Percentiles rank a stretch among this genome's conserved stretches.
phyloP scores from a whole-genome alignment of 208 protist genomes.

The Herpetomonas samuelpessoai region DNA sequence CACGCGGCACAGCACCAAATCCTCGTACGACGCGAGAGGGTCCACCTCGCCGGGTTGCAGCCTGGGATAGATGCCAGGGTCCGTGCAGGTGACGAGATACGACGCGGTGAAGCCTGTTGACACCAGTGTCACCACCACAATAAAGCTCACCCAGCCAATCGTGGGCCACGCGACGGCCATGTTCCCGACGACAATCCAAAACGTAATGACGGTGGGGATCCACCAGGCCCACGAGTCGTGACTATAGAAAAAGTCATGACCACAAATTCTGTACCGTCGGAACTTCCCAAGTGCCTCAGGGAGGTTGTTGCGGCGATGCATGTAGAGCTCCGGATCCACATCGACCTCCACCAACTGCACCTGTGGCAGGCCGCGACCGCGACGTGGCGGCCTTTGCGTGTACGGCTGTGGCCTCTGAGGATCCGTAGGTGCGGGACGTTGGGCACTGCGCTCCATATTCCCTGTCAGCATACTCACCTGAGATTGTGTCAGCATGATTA shows the following conservation, averaged over 20 bases:
- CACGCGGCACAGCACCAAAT: constrained; percentile 44
- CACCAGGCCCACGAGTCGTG: constrained; percentile 20
- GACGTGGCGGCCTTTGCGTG: too few relatives aligned
- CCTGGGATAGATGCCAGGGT: constrained; percentile 60
- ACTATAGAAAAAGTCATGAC: constrained; percentile 12
- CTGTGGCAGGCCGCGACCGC: too few relatives aligned
- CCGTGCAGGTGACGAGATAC: constrained; percentile 33
- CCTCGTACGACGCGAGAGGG: constrained; percentile 12
- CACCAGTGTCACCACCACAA: constrained; percentile 13
- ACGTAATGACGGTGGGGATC: constrained; percentile 19
- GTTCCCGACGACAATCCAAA: constrained; percentile 19
- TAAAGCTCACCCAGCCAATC: constrained; percentile 10
- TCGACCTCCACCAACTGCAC: neutral
- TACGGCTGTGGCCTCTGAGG: too few relatives aligned
- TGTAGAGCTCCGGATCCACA: neutral
- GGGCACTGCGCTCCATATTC: neutral
- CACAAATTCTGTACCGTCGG: constrained; percentile 8
- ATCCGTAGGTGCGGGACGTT: too few relatives aligned
- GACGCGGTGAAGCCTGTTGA: constrained; percentile 22
- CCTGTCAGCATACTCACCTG: neutral
- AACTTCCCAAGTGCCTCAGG: constrained; percentile 16
- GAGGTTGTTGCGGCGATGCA: constrained; percentile 16
- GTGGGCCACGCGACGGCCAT: constrained; percentile 21
- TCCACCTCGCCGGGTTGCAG: constrained; percentile 21
- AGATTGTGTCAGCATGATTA: neutral